Percentiles rank a stretch among this genome's conserved stretches.
phyloP scores from a whole-genome alignment of 148 eudicot genomes.

The Camellia japonica region DNA sequence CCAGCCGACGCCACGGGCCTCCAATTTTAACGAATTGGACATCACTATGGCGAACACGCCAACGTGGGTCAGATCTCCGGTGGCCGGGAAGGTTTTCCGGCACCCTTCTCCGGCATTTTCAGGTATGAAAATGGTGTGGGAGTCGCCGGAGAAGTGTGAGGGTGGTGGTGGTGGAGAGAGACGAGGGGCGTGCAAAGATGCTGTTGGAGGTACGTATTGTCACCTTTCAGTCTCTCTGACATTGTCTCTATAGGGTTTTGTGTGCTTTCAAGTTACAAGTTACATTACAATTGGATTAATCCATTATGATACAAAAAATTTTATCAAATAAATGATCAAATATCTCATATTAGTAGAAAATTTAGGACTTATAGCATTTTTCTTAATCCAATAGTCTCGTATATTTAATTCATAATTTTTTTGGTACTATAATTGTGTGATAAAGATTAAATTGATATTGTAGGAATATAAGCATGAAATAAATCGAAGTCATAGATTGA shows the following conservation, averaged over 20 bases:
- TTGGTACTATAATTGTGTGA: too few species aligned
- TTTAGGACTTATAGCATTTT: too few species aligned
- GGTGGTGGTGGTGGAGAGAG: neutral
- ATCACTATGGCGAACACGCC: conserved; percentile 19
- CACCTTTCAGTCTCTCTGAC: neutral
- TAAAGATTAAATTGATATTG: too few species aligned
- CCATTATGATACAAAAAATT: too few species aligned
- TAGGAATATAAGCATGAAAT: too few species aligned
- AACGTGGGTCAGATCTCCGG: conserved; percentile 29
- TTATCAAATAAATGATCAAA: too few species aligned
- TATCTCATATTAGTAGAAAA: too few species aligned
- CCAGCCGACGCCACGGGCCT: conserved; percentile 42
- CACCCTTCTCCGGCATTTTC: conserved; percentile 23
- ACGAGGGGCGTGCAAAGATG: conserved; percentile 17
- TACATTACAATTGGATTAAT: too few species aligned
- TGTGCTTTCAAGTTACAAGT: neutral
- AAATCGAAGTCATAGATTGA: too few species aligned
- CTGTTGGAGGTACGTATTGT: conserved; percentile 26
- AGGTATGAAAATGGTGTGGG: conserved; percentile 22
- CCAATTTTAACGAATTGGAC: conserved; percentile 38
- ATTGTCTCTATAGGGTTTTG: neutral
- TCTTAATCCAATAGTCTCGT: too few species aligned
- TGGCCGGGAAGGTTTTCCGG: conserved; percentile 17
- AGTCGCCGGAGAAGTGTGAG: conserved; percentile 24
- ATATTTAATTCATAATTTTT: too few species aligned